Evolutionary conservation across 2,329 filamentous ascomycete genomes (phyloP).

Genomic region (Dissoconium aciculare): DNA sequence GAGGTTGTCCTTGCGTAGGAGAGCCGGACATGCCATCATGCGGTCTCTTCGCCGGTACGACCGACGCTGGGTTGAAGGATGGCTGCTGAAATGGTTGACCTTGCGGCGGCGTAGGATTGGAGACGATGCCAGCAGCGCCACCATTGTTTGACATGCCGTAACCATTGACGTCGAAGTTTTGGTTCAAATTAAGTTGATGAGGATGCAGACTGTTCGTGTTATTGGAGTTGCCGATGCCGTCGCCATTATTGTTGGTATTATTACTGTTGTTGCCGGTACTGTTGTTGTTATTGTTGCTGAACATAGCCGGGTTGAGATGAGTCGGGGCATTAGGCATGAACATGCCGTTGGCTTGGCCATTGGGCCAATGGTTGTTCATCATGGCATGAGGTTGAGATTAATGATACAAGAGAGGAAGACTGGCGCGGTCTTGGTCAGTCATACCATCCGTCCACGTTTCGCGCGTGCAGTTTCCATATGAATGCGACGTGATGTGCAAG

Average conservation of each 20-base stretch:
- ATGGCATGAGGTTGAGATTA: constrained; percentile 9
- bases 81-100: constrained; percentile 5
- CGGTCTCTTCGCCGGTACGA: constrained; percentile 80
- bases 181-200: constrained; percentile 3
- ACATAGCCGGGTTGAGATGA: constrained; percentile 15
- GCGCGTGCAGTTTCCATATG: no score
- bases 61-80: constrained; percentile 65
- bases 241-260: constrained; percentile 9
- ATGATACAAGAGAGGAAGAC: no score
- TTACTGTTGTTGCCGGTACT: constrained; percentile 4
- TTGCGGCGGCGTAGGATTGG: neutral
- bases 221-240: no score
- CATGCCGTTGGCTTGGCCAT: constrained; percentile 13
- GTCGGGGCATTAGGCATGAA: constrained; percentile 11
- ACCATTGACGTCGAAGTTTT: constrained; percentile 4
- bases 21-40: constrained; percentile 78
- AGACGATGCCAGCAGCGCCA: constrained; percentile 5
- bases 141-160: constrained; percentile 9
- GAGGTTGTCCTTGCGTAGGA: constrained; percentile 53
- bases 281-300: constrained; percentile 7
- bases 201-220: no score
- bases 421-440: no score
- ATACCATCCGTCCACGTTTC: no score
- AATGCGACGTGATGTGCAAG: no score
- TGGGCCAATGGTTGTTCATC: constrained; percentile 11